Evolutionary conservation across 139 green algal genomes (phyloP), one percentile per base, ranked within the genome.

Genomic region (Volvox africanus): DNA sequence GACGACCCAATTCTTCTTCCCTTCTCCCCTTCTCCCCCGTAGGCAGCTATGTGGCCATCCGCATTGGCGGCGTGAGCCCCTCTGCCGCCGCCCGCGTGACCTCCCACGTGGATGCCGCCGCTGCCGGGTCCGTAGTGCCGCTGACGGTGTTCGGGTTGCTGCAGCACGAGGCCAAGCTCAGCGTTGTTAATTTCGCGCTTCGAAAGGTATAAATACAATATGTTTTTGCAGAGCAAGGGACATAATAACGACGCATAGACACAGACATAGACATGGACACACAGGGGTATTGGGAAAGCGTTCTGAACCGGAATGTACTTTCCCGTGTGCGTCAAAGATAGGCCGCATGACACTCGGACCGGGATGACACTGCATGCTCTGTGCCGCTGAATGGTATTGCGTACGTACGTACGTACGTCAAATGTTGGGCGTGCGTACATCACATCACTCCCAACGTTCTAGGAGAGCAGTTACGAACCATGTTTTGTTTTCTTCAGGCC

Each of bases 131-230:
- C n/a, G n/a, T 50, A 28, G 33, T 88, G 36, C 95, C 97, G 18
- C 87, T 99, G 62, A 90, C 96, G 0, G 95, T 92, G 1, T 95
- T 93, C 30, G 98, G 97, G 1, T 95, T 99, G 69, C 92, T 99
- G 91, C 95, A 98, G 92, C 97, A 99, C 91, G 98, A 99, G 95
- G 93, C 90, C 90, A 98, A 98, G 92, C 79, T 95, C 69, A 93
- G 77, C 11, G 97, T 99, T 61, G 84, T 99, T 75, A 96, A 99
- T 93, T 98, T 97, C 68, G 50, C 88, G 0, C 24, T 99, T 0
- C 85, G 85, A 19, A 89, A 89, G 85, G 85, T 89, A 36, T 3
- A 67, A 12, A 20, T 11, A 75, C 18, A 12, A 20, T 11, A 75
- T 22, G 19, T 61, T 33, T 26, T 44, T 30, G 32, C 36, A 44